Evolutionary conservation across 768 basidiomycete genomes (phyloP).

Genomic region (Asterophora lycoperdoides): DNA sequence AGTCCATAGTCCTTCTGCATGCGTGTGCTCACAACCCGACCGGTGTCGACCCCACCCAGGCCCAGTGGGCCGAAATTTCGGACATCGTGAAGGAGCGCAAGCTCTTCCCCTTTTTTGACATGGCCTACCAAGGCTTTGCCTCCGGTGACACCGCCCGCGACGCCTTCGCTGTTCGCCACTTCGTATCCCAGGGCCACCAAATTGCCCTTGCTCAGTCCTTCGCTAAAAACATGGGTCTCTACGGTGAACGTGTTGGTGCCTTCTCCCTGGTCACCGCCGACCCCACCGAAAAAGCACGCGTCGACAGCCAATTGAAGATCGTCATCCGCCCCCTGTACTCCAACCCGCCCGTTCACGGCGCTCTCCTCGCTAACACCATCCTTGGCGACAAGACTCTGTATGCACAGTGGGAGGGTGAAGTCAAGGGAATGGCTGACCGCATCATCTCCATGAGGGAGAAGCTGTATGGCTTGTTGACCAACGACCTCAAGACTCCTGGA

Average conservation of each 20-base stretch:
- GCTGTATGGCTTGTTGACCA: constrained; percentile 71
- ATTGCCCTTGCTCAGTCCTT: constrained; percentile 91
- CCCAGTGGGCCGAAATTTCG: constrained; percentile 90
- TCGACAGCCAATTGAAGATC: constrained; percentile 94
- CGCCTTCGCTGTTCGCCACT: constrained; percentile 93
- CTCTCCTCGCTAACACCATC: constrained; percentile 82
- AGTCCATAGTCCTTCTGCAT: constrained; percentile 85
- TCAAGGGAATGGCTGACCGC: constrained; percentile 93
- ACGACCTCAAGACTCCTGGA: constrained; percentile 85
- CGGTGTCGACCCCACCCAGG: constrained; percentile 89
- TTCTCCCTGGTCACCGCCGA: constrained; percentile 77
- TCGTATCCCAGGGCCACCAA: constrained; percentile 87
- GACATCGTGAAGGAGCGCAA: constrained; percentile 83
- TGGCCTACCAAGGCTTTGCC: constrained; percentile 99
- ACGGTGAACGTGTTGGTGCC: constrained; percentile 97
- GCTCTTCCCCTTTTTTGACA: constrained; percentile 98
- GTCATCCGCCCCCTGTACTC: constrained; percentile 96
- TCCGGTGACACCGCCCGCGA: constrained; percentile 88
- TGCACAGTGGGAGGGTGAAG: constrained; percentile 84
- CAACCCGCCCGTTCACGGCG: constrained; percentile 91
- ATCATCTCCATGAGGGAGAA: constrained; percentile 91
- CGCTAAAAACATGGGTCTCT: constrained; percentile 99
- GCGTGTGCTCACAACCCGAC: constrained; percentile 99
- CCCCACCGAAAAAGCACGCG: constrained; percentile 75
- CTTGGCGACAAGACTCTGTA: constrained; percentile 72